Percentiles rank a stretch among this genome's conserved stretches.
Conservation (phyloP, 129 eudicot species). For the sunflower (Helianthus annuus) region HanXRQr2.0-SUNRISE NC_035447.2:4375941-4376440, state of each 20-base stretch:
- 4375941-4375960: background rate
- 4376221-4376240: slow-evolving; percentile 82
- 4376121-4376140: slow-evolving; percentile 58
- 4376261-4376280: background rate
- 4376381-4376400: too few species aligned
- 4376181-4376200: slow-evolving; percentile 83
- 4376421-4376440: too few species aligned
- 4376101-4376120: slow-evolving; percentile 62
- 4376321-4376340: background rate
- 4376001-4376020: slow-evolving; percentile 22
- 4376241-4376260: slow-evolving; percentile 49
- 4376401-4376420: too few species aligned
- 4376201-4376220: slow-evolving; percentile 92
- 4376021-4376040: slow-evolving; percentile 36
- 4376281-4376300: background rate
- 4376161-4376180: slow-evolving; percentile 62
- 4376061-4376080: slow-evolving; percentile 63
- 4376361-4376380: too few species aligned
- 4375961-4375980: background rate
- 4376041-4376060: slow-evolving; percentile 55
- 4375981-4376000: slow-evolving; percentile 50
- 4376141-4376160: slow-evolving; percentile 59
- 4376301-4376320: background rate
- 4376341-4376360: too few species aligned
- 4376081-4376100: slow-evolving; percentile 71